Conservation (phyloP, 1,284 basidiomycete genomes). For the Ustilago vetiveriae region DNA sequence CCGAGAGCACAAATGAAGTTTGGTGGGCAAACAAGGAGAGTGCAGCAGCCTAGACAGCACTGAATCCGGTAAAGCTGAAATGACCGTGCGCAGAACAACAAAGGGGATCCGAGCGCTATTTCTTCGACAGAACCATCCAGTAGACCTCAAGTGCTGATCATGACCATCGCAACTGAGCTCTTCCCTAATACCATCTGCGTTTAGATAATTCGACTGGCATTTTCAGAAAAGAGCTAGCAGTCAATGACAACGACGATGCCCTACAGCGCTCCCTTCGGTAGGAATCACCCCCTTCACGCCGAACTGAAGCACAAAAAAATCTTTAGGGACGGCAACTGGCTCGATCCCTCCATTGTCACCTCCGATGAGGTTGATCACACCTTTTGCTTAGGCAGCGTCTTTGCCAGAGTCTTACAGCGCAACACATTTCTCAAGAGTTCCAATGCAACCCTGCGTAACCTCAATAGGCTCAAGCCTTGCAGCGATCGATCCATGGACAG, state of each 20-base stretch:
- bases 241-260: neutral
- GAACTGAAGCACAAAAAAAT: slow-evolving; percentile 4
- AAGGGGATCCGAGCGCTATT: neutral
- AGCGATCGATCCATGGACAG: neutral
- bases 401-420: slow-evolving; percentile 11
- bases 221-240: no score
- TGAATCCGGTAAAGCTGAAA: neutral
- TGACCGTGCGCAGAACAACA: slow-evolving; percentile 5
- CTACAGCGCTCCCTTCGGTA: neutral
- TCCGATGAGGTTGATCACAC: slow-evolving; percentile 22
- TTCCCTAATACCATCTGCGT: neutral
- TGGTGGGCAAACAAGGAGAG: no score
- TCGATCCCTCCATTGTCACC: slow-evolving; percentile 18
- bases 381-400: slow-evolving; percentile 15
- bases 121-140: neutral
- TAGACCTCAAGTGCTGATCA: no score
- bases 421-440: slow-evolving; percentile 12
- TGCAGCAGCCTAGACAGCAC: no score
- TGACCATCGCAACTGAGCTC: neutral
- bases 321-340: slow-evolving; percentile 8
- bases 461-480: slow-evolving; percentile 9
- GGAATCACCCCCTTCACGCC: neutral
- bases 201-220: neutral
- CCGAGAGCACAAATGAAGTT: no score
- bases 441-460: neutral